Evolutionary conservation across 768 basidiomycete genomes (phyloP).

Genomic region (Serpula lacrymans): DNA sequence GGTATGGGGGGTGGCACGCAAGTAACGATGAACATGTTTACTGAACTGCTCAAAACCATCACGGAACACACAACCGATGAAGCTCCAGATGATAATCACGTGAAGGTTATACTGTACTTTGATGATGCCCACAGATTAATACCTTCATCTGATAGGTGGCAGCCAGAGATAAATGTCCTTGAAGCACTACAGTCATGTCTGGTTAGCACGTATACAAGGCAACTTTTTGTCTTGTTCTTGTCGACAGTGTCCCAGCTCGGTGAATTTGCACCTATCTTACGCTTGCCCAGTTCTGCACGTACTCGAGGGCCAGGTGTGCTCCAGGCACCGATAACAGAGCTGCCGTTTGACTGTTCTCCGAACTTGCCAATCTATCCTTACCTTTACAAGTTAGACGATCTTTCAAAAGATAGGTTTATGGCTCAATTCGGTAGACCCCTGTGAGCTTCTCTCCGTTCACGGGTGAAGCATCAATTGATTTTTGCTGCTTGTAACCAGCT

Average conservation of each 20-base stretch:
- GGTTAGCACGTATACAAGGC: too few species aligned
- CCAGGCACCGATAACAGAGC: constrained; percentile 12
- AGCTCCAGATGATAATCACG: too few species aligned
- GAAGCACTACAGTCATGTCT: too few species aligned
- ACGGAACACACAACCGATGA: too few species aligned
- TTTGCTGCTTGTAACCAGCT: too few species aligned
- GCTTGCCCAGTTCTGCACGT: constrained; percentile 1
- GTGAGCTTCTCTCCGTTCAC: constrained; percentile 9
- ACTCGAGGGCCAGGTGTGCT: background rate
- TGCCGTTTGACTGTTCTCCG: constrained; percentile 13
- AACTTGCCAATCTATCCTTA: background rate
- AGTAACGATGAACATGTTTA: too few species aligned
- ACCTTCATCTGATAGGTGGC: too few species aligned
- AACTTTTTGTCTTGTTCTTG: constrained; percentile 10
- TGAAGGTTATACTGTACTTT: constrained; percentile 7
- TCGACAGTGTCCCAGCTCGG: constrained; percentile 9
- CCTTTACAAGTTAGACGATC: background rate
- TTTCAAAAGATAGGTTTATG: constrained; percentile 7
- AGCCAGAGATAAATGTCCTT: too few species aligned
- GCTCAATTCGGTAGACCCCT: constrained; percentile 12
- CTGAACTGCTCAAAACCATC: too few species aligned
- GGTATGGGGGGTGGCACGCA: too few species aligned
- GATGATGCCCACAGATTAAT: constrained; percentile 12
- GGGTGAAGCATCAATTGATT: too few species aligned
- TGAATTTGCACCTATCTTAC: constrained; percentile 1